Conservation (phyloP, 139 green algal genomes). For the Coelastrella sp. region DNA sequence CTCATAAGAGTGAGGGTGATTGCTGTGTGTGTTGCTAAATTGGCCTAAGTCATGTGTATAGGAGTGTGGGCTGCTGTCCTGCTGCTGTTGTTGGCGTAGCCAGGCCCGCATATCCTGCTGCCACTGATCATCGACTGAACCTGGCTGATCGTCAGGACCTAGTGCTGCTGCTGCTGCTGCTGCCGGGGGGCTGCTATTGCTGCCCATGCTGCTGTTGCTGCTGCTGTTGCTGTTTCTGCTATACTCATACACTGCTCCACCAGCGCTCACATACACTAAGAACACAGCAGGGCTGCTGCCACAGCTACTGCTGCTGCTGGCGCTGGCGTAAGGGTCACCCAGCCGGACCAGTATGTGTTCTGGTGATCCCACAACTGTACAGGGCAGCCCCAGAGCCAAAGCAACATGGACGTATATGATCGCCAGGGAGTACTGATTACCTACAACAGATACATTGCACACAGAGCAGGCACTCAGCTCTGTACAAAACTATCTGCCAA, state of each 20-base stretch:
- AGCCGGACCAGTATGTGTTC: constrained; percentile 16
- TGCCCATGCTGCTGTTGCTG: not conserved
- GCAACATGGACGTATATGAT: constrained; percentile 40
- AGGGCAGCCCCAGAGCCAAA: constrained; percentile 14
- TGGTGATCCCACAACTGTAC: not conserved
- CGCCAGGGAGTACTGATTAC: constrained; percentile 34
- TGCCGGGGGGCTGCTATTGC: not conserved
- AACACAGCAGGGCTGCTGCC: constrained; percentile 16
- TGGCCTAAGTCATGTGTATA: not conserved
- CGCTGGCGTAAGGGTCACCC: not conserved
- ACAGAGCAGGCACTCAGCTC: too few relatives aligned
- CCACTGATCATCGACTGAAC: not conserved
- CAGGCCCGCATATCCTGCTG: not conserved
- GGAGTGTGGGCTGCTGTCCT: not conserved
- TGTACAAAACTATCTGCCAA: not conserved
- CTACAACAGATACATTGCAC: not conserved
- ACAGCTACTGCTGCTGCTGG: not conserved
- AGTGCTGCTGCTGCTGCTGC: not conserved
- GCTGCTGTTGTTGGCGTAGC: constrained; percentile 5
- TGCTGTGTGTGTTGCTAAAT: not conserved
- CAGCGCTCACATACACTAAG: constrained; percentile 20
- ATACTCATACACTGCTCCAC: not conserved
- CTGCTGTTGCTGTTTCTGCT: not conserved
- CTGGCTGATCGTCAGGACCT: not conserved
- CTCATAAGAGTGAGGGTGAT: not conserved